phyloP scores from a whole-genome alignment of 75 land plant species.

The Sequoia sempervirens region DNA sequence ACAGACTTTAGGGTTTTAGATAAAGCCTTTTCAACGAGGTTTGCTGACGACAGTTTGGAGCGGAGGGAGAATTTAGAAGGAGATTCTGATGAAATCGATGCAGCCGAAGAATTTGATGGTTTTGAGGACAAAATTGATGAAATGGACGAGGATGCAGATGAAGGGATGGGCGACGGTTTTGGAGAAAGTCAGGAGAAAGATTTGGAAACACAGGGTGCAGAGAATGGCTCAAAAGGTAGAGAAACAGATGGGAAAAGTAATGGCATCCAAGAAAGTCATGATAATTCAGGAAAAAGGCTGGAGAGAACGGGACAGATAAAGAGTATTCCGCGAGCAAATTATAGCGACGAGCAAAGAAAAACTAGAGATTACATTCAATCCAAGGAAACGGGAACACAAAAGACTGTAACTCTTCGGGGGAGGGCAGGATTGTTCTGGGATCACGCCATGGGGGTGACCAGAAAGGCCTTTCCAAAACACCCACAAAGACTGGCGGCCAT shows the following conservation, averaged over 20 bases:
- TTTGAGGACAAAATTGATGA: conserved; percentile 60
- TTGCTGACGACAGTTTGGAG: neutral
- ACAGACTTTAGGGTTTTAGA: conserved; percentile 10
- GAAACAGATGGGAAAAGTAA: conserved; percentile 1
- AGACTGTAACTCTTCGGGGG: neutral
- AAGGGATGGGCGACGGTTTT: conserved; percentile 2
- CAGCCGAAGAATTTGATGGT: conserved; percentile 19
- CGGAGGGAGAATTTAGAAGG: neutral
- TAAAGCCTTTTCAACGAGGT: neutral
- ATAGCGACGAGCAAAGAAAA: conserved; percentile 7
- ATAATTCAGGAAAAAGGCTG: conserved; percentile 8
- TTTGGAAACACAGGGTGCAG: neutral
- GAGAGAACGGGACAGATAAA: conserved; percentile 13
- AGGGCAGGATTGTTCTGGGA: conserved; percentile 54
- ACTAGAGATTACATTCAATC: neutral
- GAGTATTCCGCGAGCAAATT: neutral
- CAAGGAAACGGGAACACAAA: neutral
- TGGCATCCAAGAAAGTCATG: neutral
- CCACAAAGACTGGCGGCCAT: neutral
- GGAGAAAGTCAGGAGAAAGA: conserved; percentile 1
- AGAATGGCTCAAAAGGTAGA: neutral
- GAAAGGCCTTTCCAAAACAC: conserved; percentile 12
- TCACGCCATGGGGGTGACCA: conserved; percentile 50
- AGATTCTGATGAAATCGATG: conserved; percentile 20
- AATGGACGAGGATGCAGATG: conserved; percentile 29